A percentile compares a stretch with the other conserved stretches of the same genome.
phyloP scores from a whole-genome alignment of 352 stramenopile genomes.

The Globisporangium solare region DNA sequence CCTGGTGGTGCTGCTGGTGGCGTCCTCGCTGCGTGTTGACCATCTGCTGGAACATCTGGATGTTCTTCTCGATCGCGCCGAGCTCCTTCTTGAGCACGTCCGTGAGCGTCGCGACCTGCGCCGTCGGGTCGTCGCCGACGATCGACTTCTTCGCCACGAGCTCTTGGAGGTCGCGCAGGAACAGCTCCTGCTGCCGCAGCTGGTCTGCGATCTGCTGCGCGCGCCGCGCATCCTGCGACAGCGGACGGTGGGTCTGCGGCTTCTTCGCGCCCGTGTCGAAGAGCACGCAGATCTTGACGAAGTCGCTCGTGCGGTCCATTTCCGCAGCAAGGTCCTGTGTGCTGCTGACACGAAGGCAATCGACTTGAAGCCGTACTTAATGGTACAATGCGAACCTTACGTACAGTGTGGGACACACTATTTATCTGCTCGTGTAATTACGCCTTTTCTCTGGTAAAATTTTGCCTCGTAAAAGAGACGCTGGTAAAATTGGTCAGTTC shows the following conservation, averaged over 20 bases:
- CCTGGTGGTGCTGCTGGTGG: constrained; percentile 66
- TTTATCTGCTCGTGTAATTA: not conserved
- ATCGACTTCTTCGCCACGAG: constrained; percentile 74
- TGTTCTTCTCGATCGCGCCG: constrained; percentile 53
- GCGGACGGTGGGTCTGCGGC: constrained; percentile 46
- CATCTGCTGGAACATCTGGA: constrained; percentile 58
- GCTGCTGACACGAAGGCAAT: not conserved
- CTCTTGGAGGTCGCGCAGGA: constrained; percentile 67
- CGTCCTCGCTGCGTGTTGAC: constrained; percentile 44
- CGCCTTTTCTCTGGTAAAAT: not conserved
- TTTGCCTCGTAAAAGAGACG: no score
- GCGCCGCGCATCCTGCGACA: constrained; percentile 65
- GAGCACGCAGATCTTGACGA: constrained; percentile 80
- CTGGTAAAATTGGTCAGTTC: constrained; percentile 1
- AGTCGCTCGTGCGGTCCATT: constrained; percentile 80
- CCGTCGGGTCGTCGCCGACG: constrained; percentile 67
- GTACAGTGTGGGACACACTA: no score
- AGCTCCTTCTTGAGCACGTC: constrained; percentile 81
- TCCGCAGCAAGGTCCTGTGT: not conserved
- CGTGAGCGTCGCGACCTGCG: constrained; percentile 73
- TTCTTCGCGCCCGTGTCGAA: constrained; percentile 60
- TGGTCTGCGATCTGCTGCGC: constrained; percentile 82
- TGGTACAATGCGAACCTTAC: not conserved
- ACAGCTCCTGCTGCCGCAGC: constrained; percentile 74
- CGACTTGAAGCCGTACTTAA: not conserved